Conservation (phyloP, 2,329 filamentous ascomycete species). For the Botryosphaeria agaves region DNA sequence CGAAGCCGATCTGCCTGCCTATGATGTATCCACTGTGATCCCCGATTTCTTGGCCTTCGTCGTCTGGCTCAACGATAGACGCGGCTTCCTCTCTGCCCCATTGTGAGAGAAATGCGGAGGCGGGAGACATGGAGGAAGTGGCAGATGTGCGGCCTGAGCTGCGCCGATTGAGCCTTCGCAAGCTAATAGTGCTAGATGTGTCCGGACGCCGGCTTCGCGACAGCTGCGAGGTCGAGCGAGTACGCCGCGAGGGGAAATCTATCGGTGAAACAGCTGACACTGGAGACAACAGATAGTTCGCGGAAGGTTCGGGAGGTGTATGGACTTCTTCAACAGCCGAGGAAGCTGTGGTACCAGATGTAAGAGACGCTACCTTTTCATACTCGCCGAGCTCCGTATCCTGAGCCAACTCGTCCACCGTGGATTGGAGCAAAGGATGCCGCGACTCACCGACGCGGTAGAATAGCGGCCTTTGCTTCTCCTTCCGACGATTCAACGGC, state of each 20-base stretch:
- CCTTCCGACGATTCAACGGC: constrained; percentile 1
- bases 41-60: constrained; percentile 50
- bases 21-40: constrained; percentile 44
- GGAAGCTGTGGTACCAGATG: constrained; percentile 23
- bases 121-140: constrained; percentile 37
- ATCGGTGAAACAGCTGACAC: constrained; percentile 15
- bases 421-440: constrained; percentile 18
- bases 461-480: constrained; percentile 11
- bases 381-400: constrained; percentile 10
- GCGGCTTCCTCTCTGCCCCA: constrained; percentile 26
- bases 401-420: constrained; percentile 10
- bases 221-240: constrained; percentile 10
- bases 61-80: constrained; percentile 36
- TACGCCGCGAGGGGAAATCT: constrained; percentile 14
- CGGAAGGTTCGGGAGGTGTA: constrained; percentile 17
- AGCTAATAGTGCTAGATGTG: constrained; percentile 8
- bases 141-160: constrained; percentile 28
- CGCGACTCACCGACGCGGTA: constrained; percentile 11
- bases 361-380: constrained; percentile 19
- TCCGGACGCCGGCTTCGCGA: constrained; percentile 15
- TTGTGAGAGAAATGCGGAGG: constrained; percentile 39
- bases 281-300: constrained; percentile 14
- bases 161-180: constrained; percentile 18
- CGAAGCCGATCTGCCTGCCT: constrained; percentile 46
- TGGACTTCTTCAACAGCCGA: constrained; percentile 18